phyloP scores from a whole-genome alignment of 164 flowering plant genomes.

The Chimonanthus salicifolius region DNA sequence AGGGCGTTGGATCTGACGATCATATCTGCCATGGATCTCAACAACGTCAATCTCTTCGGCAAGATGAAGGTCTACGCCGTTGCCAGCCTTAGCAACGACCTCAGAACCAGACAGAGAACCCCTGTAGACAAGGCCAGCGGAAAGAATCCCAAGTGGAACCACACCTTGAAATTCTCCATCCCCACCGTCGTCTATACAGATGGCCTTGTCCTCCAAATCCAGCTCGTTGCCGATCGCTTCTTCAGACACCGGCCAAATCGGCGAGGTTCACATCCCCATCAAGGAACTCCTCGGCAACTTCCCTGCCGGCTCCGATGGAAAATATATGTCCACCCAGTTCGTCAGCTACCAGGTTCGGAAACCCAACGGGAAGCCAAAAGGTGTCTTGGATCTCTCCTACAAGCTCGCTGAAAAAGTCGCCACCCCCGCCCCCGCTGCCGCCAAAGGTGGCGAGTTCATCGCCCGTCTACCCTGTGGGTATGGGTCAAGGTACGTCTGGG shows the following conservation, averaged over 20 bases:
- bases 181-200: slow-evolving; percentile 24
- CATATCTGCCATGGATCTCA: slow-evolving; percentile 26
- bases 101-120: slow-evolving; percentile 17
- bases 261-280: slow-evolving; percentile 49
- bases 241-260: slow-evolving; percentile 48
- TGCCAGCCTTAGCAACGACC: slow-evolving; percentile 18
- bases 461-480: not conserved
- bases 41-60: slow-evolving; percentile 22
- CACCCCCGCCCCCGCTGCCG: not conserved
- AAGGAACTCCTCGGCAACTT: slow-evolving; percentile 42
- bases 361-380: slow-evolving; percentile 48
- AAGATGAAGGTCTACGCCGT: slow-evolving; percentile 31
- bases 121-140: slow-evolving; percentile 31
- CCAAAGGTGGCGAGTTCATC: not conserved
- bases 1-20: slow-evolving; percentile 23
- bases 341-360: slow-evolving; percentile 44
- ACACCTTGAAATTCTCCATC: slow-evolving; percentile 34
- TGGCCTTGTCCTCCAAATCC: slow-evolving; percentile 24
- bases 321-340: slow-evolving; percentile 10
- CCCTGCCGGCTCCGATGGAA: not conserved
- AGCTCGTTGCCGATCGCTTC: slow-evolving; percentile 26
- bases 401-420: slow-evolving; percentile 28
- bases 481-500: not conserved
- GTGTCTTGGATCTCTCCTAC: slow-evolving; percentile 45
- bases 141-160: slow-evolving; percentile 46